These are phyloP conservation scores for Colletotrichum sp. DNA, from an alignment of 2,329 filamentous ascomycete genomes.

Conservation along the genomic window DNA sequence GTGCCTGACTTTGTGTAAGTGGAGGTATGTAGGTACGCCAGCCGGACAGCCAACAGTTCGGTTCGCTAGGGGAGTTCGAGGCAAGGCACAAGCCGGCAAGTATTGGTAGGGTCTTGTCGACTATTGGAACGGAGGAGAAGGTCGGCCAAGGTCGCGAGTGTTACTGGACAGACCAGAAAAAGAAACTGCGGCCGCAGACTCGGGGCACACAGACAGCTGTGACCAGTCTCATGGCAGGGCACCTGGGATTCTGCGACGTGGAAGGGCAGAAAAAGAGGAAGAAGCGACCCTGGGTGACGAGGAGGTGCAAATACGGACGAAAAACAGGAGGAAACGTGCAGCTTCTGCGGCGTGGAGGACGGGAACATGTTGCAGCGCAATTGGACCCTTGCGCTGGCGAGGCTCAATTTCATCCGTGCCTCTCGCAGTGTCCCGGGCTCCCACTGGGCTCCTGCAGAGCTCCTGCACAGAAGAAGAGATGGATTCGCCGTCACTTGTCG, in stretches of 20 bases:
- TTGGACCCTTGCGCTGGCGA: slow-evolving; percentile 4
- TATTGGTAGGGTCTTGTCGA: neutral
- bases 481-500: slow-evolving; percentile 2
- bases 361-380: neutral
- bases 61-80: neutral
- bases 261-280: neutral
- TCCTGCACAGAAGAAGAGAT: neutral
- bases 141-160: neutral
- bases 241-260: neutral
- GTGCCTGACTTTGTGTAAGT: neutral
- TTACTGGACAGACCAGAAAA: slow-evolving; percentile 4
- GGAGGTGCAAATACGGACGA: neutral
- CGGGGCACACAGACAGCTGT: slow-evolving; percentile 5
- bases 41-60: neutral
- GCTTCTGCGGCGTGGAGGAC: neutral
- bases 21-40: neutral
- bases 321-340: slow-evolving; percentile 3
- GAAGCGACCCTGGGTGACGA: neutral
- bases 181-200: neutral
- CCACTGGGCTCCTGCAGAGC: neutral
- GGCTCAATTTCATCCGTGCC: neutral
- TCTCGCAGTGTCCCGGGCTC: neutral
- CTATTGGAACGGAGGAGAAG: neutral
- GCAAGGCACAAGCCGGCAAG: neutral
- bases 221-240: slow-evolving; percentile 3